Evolutionary conservation across 768 basidiomycete species (phyloP).

Genomic region (Phaeotremella fagi): DNA sequence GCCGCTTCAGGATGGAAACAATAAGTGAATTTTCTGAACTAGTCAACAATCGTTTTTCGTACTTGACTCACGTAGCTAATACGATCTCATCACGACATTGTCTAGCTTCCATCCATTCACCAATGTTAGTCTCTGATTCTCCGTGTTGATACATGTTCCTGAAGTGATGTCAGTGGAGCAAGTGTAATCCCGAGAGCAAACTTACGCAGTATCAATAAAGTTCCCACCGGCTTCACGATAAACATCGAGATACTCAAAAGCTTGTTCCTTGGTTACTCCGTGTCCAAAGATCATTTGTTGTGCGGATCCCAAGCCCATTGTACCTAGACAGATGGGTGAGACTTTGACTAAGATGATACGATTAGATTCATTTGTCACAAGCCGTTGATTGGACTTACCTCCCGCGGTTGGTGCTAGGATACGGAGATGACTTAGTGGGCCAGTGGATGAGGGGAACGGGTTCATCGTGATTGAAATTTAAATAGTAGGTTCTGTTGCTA

Average conservation of each 20-base stretch:
- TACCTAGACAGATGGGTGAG: constrained; percentile 35
- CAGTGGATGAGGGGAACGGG: neutral
- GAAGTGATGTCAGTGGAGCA: constrained; percentile 2
- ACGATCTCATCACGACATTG: constrained; percentile 54
- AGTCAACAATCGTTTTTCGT: neutral
- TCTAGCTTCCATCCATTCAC: constrained; percentile 53
- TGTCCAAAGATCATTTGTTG: constrained; percentile 11
- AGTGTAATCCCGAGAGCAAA: neutral
- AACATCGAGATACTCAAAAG: constrained; percentile 53
- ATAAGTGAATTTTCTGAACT: neutral
- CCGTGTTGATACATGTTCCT: constrained; percentile 54
- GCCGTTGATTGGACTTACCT: neutral
- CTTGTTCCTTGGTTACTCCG: constrained; percentile 46
- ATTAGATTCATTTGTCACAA: neutral
- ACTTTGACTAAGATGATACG: constrained; percentile 16
- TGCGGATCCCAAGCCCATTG: constrained; percentile 28
- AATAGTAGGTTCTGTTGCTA: too few relatives aligned
- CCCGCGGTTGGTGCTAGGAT: constrained; percentile 6
- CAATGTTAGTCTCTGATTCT: constrained; percentile 56
- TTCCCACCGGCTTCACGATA: constrained; percentile 52
- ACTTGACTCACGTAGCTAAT: constrained; percentile 47
- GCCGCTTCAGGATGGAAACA: neutral
- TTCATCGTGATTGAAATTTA: too few relatives aligned
- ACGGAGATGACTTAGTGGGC: constrained; percentile 1
- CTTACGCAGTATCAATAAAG: constrained; percentile 49